A percentile compares a stretch with the other conserved stretches of the same genome.
These are phyloP conservation scores for Phaeosphaeria sp. DNA, from an alignment of 2,329 filamentous ascomycete species.

Conservation along the genomic window DNA sequence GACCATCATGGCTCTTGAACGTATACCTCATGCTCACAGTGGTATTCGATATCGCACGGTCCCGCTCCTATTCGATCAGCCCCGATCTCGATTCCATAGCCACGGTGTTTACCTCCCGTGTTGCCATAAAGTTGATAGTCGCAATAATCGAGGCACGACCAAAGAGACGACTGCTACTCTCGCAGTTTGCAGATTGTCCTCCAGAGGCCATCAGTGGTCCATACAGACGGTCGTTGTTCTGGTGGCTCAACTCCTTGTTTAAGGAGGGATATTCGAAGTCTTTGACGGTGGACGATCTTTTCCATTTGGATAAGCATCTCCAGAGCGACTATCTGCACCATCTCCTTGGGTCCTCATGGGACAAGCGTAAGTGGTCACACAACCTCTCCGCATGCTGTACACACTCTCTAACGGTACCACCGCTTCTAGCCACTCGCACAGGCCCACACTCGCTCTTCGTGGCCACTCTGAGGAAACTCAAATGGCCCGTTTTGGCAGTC, in stretches of 20 bases:
- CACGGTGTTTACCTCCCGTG: conserved; percentile 49
- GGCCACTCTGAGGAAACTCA: conserved; percentile 33
- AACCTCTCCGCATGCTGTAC: background rate
- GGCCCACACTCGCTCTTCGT: conserved; percentile 33
- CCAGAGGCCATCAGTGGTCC: conserved; percentile 61
- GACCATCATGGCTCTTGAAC: conserved; percentile 57
- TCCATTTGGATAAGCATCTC: conserved; percentile 54
- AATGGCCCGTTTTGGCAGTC: conserved; percentile 40
- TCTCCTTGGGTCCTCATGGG: conserved; percentile 50
- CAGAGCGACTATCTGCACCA: conserved; percentile 50
- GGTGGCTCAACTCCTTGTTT: conserved; percentile 63
- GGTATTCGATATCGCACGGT: conserved; percentile 55
- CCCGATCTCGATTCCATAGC: conserved; percentile 49
- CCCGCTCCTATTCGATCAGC: conserved; percentile 50
- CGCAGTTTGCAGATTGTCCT: conserved; percentile 51
- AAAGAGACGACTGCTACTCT: conserved; percentile 52
- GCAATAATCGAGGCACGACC: conserved; percentile 55
- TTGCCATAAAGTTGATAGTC: conserved; percentile 54
- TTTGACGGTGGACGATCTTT: conserved; percentile 55
- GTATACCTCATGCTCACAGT: conserved; percentile 55
- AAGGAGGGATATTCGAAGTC: conserved; percentile 55
- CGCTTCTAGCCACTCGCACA: conserved; percentile 16
- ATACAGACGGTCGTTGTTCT: conserved; percentile 59
- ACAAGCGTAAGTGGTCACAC: conserved; percentile 41
- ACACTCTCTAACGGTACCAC: conserved; percentile 5